Percentiles rank a stretch among this genome's conserved stretches.
These are phyloP conservation scores for Lodderomyces beijingensis DNA, from an alignment of 1,139 yeast species.

Conservation along the genomic window DNA sequence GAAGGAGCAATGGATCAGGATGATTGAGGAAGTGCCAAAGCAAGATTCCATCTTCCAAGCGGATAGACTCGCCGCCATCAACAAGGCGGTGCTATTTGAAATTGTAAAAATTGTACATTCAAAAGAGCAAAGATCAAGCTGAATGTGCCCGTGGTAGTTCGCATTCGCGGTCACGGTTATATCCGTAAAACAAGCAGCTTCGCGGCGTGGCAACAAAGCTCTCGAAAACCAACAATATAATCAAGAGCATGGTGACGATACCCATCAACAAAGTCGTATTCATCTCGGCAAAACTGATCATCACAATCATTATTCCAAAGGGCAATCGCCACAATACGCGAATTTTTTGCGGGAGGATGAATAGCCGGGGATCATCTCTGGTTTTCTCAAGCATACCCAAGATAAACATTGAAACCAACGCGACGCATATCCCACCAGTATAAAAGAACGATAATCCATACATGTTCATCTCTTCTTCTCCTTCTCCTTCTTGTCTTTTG, in stretches of 20 bases:
- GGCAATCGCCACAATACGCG: constrained; percentile 40
- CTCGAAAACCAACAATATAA: constrained; percentile 33
- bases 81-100: constrained; percentile 22
- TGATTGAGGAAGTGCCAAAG: constrained; percentile 6
- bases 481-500: constrained; percentile 8
- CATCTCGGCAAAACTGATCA: constrained; percentile 44
- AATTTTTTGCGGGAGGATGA: constrained; percentile 30
- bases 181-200: constrained; percentile 11
- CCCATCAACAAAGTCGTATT: constrained; percentile 43
- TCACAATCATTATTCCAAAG: constrained; percentile 33
- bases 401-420: constrained; percentile 30
- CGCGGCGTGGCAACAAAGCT: constrained; percentile 27
- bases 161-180: too few relatives aligned
- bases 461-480: constrained; percentile 18
- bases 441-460: constrained; percentile 43
- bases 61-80: constrained; percentile 23
- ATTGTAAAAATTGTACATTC: constrained; percentile 3
- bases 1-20: constrained; percentile 5
- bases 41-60: constrained; percentile 12
- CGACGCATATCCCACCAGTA: constrained; percentile 46
- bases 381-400: constrained; percentile 39
- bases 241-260: constrained; percentile 30
- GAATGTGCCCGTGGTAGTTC: too few relatives aligned
- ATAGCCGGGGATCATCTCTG: constrained; percentile 29
- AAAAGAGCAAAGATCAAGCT: not conserved